These are phyloP conservation scores for Ustilago cynodontis DNA, from an alignment of 1,284 basidiomycete species.

Conservation along the genomic window DNA sequence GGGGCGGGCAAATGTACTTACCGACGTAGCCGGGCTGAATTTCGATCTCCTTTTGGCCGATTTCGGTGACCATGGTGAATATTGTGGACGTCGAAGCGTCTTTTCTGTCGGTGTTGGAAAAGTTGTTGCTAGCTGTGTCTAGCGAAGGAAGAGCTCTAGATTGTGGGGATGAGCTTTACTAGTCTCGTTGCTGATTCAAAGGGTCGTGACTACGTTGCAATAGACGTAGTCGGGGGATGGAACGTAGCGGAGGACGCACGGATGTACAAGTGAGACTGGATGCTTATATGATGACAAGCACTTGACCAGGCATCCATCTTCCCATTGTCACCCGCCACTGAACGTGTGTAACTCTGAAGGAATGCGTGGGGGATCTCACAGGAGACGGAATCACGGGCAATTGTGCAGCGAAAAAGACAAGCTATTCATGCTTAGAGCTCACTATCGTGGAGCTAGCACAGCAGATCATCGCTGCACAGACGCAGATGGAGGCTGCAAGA, in stretches of 20 bases:
- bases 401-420: background rate
- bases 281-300: background rate
- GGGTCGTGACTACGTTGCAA: background rate
- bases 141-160: background rate
- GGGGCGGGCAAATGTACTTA: conserved; percentile 18
- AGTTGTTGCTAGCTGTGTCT: background rate
- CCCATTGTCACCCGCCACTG: conserved; percentile 1
- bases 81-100: background rate
- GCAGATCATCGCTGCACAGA: background rate
- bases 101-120: background rate
- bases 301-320: background rate
- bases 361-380: background rate
- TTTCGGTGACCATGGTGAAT: conserved; percentile 46
- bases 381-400: background rate
- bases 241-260: background rate
- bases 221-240: background rate
- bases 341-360: background rate
- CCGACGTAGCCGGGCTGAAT: conserved; percentile 56
- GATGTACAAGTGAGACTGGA: background rate
- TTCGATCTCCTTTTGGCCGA: conserved; percentile 49
- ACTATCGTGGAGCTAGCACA: background rate
- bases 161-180: background rate
- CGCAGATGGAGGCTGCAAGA: background rate
- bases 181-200: background rate
- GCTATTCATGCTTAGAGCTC: background rate